Conservation (phyloP, 345 rosid genomes). For the Eucalyptus marginata region DNA sequence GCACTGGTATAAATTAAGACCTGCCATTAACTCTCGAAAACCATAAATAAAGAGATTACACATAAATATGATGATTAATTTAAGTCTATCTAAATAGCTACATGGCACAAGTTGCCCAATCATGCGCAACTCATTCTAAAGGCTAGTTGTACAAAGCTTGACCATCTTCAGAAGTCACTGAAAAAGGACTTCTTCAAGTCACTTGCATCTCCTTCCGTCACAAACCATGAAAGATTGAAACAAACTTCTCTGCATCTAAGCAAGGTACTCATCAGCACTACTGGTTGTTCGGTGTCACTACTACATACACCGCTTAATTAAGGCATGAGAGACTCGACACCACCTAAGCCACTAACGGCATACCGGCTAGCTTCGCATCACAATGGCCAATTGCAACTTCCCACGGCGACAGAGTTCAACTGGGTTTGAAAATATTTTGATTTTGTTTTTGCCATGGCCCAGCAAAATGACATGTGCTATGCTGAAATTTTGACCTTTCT, state of each 20-base stretch:
- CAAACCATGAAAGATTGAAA: background rate
- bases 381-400: constrained; percentile 45
- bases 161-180: background rate
- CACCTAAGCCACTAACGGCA: background rate
- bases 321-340: background rate
- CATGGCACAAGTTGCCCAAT: background rate
- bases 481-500: constrained; percentile 46
- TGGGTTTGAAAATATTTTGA: constrained; percentile 45
- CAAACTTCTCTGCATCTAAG: background rate
- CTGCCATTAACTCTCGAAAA: background rate
- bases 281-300: background rate
- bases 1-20: background rate
- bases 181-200: background rate
- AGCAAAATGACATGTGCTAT: constrained; percentile 47
- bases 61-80: background rate
- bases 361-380: constrained; percentile 31
- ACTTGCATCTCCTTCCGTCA: background rate
- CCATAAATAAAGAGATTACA: background rate
- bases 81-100: background rate
- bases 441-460: constrained; percentile 33
- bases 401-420: constrained; percentile 60
- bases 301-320: background rate
- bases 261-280: background rate
- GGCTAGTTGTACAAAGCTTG: background rate
- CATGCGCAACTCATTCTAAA: background rate